Conservation (phyloP, 768 basidiomycete genomes). For the Suillus subaureus region DNA sequence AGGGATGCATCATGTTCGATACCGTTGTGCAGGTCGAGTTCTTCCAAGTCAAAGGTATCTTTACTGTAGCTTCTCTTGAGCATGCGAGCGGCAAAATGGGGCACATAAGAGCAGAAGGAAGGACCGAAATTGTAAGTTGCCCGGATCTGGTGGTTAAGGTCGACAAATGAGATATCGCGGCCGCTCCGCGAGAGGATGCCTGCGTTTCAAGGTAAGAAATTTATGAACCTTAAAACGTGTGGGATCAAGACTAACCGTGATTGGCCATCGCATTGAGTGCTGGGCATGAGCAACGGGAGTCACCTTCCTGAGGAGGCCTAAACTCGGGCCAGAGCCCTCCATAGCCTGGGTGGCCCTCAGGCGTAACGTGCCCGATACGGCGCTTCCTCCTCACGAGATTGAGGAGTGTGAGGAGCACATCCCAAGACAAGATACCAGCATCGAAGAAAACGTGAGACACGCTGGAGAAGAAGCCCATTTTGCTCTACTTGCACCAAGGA, state of each 20-base stretch:
- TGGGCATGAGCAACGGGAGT: constrained; percentile 75
- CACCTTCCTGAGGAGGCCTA: constrained; percentile 54
- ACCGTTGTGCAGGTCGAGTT: constrained; percentile 73
- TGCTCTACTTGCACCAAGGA: background rate
- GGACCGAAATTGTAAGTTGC: constrained; percentile 70
- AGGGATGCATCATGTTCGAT: constrained; percentile 40
- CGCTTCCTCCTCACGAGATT: constrained; percentile 54
- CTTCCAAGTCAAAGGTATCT: constrained; percentile 65
- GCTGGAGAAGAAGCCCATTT: background rate
- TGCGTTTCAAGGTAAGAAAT: constrained; percentile 10
- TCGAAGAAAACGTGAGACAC: constrained; percentile 13
- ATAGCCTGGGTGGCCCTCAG: constrained; percentile 54
- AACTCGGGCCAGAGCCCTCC: constrained; percentile 77
- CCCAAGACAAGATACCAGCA: constrained; percentile 47
- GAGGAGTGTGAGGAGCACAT: constrained; percentile 48
- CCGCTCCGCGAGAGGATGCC: constrained; percentile 62
- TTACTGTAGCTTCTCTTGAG: constrained; percentile 55
- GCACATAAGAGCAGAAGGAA: constrained; percentile 68
- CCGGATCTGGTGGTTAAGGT: constrained; percentile 45
- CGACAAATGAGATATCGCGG: constrained; percentile 64
- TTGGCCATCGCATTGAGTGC: constrained; percentile 83
- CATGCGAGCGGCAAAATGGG: constrained; percentile 59
- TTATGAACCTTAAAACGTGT: background rate
- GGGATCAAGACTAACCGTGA: constrained; percentile 55
- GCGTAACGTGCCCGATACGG: constrained; percentile 54